Conservation (phyloP, 2,329 filamentous ascomycete species). For the Penicillium polonicum region DNA sequence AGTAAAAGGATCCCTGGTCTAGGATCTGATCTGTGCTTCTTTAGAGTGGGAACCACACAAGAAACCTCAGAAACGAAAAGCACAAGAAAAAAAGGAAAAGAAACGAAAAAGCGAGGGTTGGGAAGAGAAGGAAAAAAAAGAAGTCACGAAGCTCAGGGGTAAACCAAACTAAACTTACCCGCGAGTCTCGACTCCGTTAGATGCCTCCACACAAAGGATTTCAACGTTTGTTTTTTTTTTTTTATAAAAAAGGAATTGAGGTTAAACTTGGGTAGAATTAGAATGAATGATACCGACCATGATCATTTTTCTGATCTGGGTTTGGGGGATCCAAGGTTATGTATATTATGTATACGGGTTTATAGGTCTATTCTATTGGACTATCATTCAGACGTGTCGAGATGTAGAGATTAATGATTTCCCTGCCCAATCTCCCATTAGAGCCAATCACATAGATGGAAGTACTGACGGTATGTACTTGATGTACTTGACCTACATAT, state of each 20-base stretch:
- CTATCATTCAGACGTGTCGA: slow-evolving; percentile 8
- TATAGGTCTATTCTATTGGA: background rate
- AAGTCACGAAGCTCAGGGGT: slow-evolving; percentile 16
- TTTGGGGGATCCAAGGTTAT: slow-evolving; percentile 11
- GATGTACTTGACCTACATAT: background rate
- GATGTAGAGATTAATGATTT: slow-evolving; percentile 5
- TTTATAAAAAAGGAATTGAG: background rate
- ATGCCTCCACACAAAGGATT: slow-evolving; percentile 6
- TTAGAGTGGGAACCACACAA: slow-evolving; percentile 1
- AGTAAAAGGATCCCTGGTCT: slow-evolving; percentile 13
- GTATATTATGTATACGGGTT: background rate
- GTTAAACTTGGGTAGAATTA: background rate
- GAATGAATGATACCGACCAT: slow-evolving; percentile 22
- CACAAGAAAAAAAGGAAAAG: slow-evolving; percentile 9
- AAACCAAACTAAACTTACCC: slow-evolving; percentile 13
- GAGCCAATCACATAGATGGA: background rate
- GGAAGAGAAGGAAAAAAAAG: slow-evolving; percentile 1
- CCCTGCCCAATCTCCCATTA: background rate
- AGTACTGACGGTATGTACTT: background rate
- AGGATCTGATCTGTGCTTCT: slow-evolving; percentile 16
- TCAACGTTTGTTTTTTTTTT: background rate
- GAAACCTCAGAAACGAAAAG: slow-evolving; percentile 11
- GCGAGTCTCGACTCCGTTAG: slow-evolving; percentile 10
- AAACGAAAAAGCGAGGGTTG: background rate
- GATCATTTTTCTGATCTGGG: slow-evolving; percentile 22